Base-by-base conservation (phyloP, 257 asterid species). In the Solanum phureja region DNA sequence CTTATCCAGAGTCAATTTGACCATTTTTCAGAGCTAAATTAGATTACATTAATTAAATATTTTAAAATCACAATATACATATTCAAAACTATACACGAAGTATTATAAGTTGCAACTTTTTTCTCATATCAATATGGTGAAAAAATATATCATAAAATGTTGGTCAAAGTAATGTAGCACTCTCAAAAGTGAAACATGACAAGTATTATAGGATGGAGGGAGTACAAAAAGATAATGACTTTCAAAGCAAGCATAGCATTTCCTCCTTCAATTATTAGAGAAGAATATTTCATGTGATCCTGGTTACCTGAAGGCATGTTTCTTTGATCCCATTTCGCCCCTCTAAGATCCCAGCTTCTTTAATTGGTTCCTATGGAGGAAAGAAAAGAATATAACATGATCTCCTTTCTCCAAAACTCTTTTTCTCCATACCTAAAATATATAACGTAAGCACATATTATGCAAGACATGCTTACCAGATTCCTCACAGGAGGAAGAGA, bases 321-420 rank as follows among this genome's bases (percentile, higher is more conserved):
- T 97, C 99, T 91, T 96, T 97, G 88, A 97, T 97, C 89, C 99
- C 99, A 90, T 97, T 97, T 24, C 99, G 98, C 29, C 99, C 99
- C 93, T 97, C 99, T 92, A 97, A 91, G 90, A 97, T 97, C 84
- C 99, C 99, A 89, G 99, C 99, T 93, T 97, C 99, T 91, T 97
- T 97, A 83, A 97, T 97, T 86, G 99, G 99, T 91, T 97, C 99
- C 99, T 97, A 92, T 3, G 68, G 42, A 60, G 42, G 18, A 29
- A 27, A 49, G 24, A 58, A 83, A 68, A 77, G 86, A 87, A 76
- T 27, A 83, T 85, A 38, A 82, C 68, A 29, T 89, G 90, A 38
- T 86, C 24, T 62, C 77, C 38, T 62, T 89, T 77, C 74, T 40
- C 75, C 29, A 33, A 24, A 8, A 79, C 33, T 72, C 58, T 7